A percentile compares a stretch with the other conserved stretches of the same genome.
Evolutionary conservation across 306 rosid genomes (phyloP).

Genomic region (Sesbania bispinosa): DNA sequence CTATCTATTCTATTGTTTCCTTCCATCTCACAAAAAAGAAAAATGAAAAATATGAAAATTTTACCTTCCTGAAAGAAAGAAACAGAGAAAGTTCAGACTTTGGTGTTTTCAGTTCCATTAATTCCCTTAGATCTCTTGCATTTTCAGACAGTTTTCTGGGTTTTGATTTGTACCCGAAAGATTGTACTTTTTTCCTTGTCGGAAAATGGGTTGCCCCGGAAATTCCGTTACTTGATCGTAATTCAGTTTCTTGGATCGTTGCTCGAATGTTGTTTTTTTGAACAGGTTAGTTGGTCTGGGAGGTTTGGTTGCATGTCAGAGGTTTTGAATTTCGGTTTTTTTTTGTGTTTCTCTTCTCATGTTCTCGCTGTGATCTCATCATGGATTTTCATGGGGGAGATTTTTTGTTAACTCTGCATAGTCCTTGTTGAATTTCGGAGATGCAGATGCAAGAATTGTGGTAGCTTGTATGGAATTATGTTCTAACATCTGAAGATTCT

Average conservation of each 20-base stretch:
- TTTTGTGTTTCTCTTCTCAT: too few relatives aligned
- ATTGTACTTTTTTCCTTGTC: not conserved
- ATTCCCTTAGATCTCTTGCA: constrained; percentile 42
- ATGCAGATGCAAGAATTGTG: not conserved
- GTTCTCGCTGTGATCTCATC: constrained; percentile 33
- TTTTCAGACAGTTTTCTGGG: constrained; percentile 18
- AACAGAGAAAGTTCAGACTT: constrained; percentile 6
- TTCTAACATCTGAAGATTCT: not conserved
- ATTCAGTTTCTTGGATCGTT: constrained; percentile 24
- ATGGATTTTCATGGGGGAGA: not conserved
- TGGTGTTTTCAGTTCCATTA: constrained; percentile 23
- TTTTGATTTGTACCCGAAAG: not conserved
- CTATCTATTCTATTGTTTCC: constrained; percentile 25
- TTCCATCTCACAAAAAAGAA: constrained; percentile 13
- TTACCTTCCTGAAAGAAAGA: constrained; percentile 20
- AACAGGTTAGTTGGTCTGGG: constrained; percentile 44
- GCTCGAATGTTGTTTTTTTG: constrained; percentile 25
- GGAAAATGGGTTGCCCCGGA: constrained; percentile 11
- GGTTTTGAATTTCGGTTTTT: constrained; percentile 26
- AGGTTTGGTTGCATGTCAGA: constrained; percentile 21
- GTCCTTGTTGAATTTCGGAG: constrained; percentile 27
- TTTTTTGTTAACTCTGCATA: constrained; percentile 22
- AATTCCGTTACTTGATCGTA: constrained; percentile 36
- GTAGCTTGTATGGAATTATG: constrained; percentile 19
- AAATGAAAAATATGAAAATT: too few relatives aligned